Evolutionary conservation across 495 filamentous ascomycete species (phyloP).

Genomic region (Wilcoxina mikolae): DNA sequence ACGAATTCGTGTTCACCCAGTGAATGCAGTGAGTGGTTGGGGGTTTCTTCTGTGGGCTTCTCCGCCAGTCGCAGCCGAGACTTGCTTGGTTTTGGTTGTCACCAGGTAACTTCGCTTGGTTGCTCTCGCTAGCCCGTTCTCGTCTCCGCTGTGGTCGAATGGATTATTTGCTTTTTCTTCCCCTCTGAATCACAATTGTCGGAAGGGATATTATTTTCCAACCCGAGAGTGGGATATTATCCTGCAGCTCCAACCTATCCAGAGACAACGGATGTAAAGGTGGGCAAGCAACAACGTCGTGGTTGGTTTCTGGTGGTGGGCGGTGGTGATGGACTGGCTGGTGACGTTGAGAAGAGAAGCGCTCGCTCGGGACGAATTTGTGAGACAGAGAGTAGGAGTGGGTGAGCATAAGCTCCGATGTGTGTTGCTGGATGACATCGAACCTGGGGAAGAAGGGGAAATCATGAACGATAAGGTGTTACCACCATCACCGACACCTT

Average conservation of each 20-base stretch:
- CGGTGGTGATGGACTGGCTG: background rate
- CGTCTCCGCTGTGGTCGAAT: background rate
- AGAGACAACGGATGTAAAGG: background rate
- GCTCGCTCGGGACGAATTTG: background rate
- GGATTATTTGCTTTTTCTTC: background rate
- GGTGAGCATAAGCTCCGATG: background rate
- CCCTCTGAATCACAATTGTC: background rate
- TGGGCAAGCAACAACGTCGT: background rate
- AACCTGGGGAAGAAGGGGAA: background rate
- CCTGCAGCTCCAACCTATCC: background rate
- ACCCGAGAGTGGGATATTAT: background rate
- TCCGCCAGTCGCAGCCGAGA: too few relatives aligned
- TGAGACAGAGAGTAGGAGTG: background rate
- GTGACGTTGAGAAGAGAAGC: background rate
- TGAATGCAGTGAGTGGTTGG: background rate
- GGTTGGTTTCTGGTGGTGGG: background rate
- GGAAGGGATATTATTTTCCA: background rate
- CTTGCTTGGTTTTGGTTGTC: background rate
- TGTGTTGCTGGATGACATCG: background rate
- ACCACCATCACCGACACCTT: background rate
- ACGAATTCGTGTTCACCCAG: background rate
- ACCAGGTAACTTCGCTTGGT: background rate
- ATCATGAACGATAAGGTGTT: background rate
- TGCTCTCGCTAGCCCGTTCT: slow-evolving; percentile 1
- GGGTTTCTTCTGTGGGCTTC: background rate